Base-by-base conservation (phyloP, 2,329 filamentous ascomycete genomes). In the Xylariaceae sp. region DNA sequence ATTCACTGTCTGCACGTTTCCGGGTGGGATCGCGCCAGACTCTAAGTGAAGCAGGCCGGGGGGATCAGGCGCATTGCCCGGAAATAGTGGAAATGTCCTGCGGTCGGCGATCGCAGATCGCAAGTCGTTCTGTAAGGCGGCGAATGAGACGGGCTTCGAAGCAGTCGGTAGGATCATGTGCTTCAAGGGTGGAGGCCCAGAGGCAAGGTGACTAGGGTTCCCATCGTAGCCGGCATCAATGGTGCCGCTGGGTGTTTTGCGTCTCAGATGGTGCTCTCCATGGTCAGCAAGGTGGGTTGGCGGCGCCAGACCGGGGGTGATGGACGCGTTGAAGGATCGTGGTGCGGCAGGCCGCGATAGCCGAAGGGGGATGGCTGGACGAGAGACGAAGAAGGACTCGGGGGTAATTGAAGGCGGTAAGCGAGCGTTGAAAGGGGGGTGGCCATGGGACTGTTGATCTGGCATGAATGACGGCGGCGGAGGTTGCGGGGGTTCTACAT, bases 211-310 rank as follows among this genome's bases (percentile, higher is more conserved):
- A 18, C 87, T 81, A 1, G 87, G 86, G 4, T 89, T 90, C 37
- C 89, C 91, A 79, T 97, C 92, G 70, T 96, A 97, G 9, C 91
- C 92, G 56, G 90, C 91, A 65, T 93, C 88, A 62, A 97, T 82
- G 44, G 92, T 96, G n/a, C 93, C 94, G 70, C 88, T 93, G 3
- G 93, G 94, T 7, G 93, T 97, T 74, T 97, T 97, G 66, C 93
- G 85, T 65, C 93, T 86, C 58, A 97, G 79, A 67, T 90, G 89
- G 73, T 96, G 87, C 73, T 96, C 91, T 56, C 74, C 72, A 57
- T 74, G 73, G 3, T 77, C 74, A 55, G 63, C 61, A 62, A 61
- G 59, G 62, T 60, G 66, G 63, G 64, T 69, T 58, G 62, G 64
- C 23, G 23, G 23, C 15, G 67, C 57, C 49, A 66, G 62, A 23